phyloP scores from a whole-genome alignment of 768 basidiomycete genomes.

The Amanita phalloides region DNA sequence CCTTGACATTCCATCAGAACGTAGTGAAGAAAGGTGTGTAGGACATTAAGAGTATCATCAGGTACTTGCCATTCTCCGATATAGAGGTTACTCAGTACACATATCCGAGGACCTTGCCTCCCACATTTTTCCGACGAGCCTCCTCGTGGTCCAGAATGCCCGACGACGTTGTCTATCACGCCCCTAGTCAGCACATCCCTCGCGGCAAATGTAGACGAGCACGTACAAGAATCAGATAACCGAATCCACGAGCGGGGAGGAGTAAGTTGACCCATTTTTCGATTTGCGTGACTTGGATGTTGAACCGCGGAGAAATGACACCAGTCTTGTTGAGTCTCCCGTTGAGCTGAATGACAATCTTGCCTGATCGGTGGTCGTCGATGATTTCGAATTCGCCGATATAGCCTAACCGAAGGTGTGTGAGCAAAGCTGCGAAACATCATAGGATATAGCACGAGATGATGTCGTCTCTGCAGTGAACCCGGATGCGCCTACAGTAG shows the following conservation, averaged over 20 bases:
- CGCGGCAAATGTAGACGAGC: neutral
- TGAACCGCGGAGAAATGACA: conserved; percentile 99
- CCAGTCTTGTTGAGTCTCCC: conserved; percentile 99
- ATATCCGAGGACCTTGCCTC: conserved; percentile 90
- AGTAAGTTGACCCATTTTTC: conserved; percentile 96
- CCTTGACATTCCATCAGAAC: too few relatives aligned
- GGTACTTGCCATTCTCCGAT: too few relatives aligned
- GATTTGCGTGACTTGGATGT: conserved; percentile 87
- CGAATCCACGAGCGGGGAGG: conserved; percentile 93
- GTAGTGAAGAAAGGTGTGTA: too few relatives aligned
- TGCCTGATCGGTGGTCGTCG: conserved; percentile 97
- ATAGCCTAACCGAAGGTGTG: conserved; percentile 51
- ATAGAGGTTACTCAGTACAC: conserved; percentile 50
- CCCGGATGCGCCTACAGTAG: conserved; percentile 25
- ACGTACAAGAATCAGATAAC: conserved; percentile 87
- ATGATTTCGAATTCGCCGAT: conserved; percentile 98
- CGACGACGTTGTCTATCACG: conserved; percentile 78
- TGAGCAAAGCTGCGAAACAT: conserved; percentile 4
- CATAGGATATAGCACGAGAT: conserved; percentile 5
- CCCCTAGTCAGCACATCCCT: neutral
- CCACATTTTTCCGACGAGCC: conserved; percentile 95
- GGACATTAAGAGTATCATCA: conserved; percentile 11
- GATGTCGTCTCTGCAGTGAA: conserved; percentile 50
- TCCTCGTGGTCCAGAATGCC: conserved; percentile 99
- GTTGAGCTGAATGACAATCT: conserved; percentile 97